phyloP scores from a whole-genome alignment of 345 rosid genomes.

The Erodium maritimum region DNA sequence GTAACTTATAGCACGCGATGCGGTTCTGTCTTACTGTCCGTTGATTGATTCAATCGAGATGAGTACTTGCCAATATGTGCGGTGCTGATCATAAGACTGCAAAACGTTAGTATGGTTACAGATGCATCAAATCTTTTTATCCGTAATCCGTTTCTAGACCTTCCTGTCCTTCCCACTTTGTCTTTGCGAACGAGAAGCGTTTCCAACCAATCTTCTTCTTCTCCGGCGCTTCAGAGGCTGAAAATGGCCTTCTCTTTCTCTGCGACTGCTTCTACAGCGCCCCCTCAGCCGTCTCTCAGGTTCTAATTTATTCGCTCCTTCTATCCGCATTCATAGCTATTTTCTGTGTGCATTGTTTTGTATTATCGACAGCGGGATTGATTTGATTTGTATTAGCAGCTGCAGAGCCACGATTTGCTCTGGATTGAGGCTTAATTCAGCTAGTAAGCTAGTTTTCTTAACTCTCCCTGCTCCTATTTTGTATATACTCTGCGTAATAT shows the following conservation, averaged over 20 bases:
- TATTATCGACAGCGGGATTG: not conserved
- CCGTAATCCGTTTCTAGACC: not conserved
- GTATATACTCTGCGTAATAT: not conserved
- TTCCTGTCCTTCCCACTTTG: not conserved
- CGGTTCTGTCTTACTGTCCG: not conserved
- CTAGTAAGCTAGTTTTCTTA: not conserved
- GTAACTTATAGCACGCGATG: not conserved
- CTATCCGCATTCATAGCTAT: not conserved
- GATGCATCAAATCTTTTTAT: not conserved
- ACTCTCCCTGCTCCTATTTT: not conserved
- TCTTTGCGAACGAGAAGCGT: not conserved
- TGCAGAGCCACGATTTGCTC: not conserved
- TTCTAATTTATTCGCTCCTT: not conserved
- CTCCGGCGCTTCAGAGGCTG: not conserved
- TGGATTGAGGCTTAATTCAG: not conserved
- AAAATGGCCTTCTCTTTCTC: not conserved
- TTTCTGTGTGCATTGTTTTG: not conserved
- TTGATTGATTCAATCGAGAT: too few species aligned
- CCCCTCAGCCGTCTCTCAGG: not conserved
- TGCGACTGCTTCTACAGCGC: not conserved
- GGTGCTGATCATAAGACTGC: too few species aligned
- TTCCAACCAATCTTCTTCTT: not conserved
- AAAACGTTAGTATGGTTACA: not conserved
- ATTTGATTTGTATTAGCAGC: not conserved
- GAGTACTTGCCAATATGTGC: too few species aligned